phyloP scores from a whole-genome alignment of 805 yeast genomes.

The Candida andamanensis region DNA sequence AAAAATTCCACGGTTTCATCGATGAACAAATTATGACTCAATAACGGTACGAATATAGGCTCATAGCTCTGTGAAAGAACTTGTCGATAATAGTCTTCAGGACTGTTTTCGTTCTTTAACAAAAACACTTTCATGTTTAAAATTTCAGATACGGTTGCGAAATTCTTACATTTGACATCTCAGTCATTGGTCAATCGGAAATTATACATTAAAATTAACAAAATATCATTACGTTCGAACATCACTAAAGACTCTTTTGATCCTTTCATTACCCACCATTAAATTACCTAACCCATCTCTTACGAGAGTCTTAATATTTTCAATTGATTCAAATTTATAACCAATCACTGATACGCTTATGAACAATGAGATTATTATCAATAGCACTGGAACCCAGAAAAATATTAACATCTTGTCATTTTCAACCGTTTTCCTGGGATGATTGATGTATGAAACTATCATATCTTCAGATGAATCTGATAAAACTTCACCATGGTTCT shows the following conservation, averaged over 20 bases:
- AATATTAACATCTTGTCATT: constrained; percentile 83
- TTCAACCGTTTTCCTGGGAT: constrained; percentile 44
- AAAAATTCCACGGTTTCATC: constrained; percentile 41
- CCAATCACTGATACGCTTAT: constrained; percentile 40
- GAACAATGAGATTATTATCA: constrained; percentile 49
- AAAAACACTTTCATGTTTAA: constrained; percentile 37
- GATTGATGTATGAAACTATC: constrained; percentile 38
- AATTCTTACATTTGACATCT: too few species aligned
- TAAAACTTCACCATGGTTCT: constrained; percentile 24
- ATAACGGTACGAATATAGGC: constrained; percentile 64
- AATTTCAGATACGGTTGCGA: not conserved
- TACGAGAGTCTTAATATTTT: constrained; percentile 26
- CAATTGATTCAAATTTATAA: constrained; percentile 32
- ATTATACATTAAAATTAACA: too few species aligned
- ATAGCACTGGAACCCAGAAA: constrained; percentile 83
- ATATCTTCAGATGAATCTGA: constrained; percentile 42
- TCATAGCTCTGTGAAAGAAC: constrained; percentile 5
- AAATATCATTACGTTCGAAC: constrained; percentile 5
- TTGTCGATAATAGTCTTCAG: constrained; percentile 55
- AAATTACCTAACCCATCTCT: constrained; percentile 36
- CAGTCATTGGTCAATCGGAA: too few species aligned
- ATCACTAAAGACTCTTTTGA: constrained; percentile 29
- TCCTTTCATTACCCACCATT: constrained; percentile 40
- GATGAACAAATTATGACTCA: constrained; percentile 56
- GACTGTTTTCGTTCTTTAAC: constrained; percentile 67